Base-by-base conservation (phyloP, 768 basidiomycete genomes). In the Artomyces pyxidatus region DNA sequence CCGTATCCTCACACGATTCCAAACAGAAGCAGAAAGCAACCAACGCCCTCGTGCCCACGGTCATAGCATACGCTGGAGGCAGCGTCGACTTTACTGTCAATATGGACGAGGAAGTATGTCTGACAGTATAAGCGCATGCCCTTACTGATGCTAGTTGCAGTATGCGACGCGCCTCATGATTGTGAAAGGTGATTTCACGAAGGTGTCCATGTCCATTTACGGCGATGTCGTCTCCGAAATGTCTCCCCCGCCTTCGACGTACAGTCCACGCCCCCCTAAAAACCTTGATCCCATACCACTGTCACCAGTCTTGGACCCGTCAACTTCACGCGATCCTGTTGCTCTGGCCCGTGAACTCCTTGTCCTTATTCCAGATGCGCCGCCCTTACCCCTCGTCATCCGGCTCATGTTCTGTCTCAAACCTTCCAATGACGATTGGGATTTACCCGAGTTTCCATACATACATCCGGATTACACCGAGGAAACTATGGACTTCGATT, bases 331-430 rank as follows among this genome's bases (percentile, higher is more conserved):
- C 1, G 81, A 86, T 58, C 86, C 88, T 0, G 80, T 77, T 7
- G 58, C 52, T 23, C 68, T 88, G 21, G 85, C 86, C 1, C 73
- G 73, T 47, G 71, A 80, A 48, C 67, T 91, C 10, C 71, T 89
- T 21, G 58, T 70, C 5, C 65, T 85, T 23, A 77, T 85, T 16
- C 78, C 82, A 9, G 70, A 79, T 37, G 67, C 81, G 0, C 83
- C 85, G 1, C 71, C 80, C 1, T 72, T 89, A 5, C 68, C 77
- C 6, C 74, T 87, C 12, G 72, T 85, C 42, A 73, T 85, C 32
- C 75, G 83, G 23, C 69, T 89, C 21, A 83, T 88, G 76, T 84
- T 88, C 57, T 88, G 85, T 60, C 68, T 90, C 42, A 89, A 89
- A 59, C 85, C 85, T 0, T 68, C 77, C 10, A 76, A 80, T 52